phyloP scores from a whole-genome alignment of 2,329 filamentous ascomycete genomes.

The Calonectria crousiana region DNA sequence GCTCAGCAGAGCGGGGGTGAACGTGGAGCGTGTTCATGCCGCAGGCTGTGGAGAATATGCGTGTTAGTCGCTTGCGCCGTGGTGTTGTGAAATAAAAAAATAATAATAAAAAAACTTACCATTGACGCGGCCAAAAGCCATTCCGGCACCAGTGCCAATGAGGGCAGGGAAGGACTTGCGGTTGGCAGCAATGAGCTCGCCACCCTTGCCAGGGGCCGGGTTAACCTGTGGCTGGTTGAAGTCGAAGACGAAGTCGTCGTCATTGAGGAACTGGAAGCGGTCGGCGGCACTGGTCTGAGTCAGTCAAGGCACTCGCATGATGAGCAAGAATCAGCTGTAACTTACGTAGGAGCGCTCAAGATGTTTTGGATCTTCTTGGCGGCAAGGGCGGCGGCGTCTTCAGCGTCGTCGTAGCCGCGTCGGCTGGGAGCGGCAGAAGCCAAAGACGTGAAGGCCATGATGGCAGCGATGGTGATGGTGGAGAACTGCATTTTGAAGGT shows the following conservation, averaged over 20 bases:
- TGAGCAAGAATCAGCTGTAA: not conserved
- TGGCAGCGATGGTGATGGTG: slow-evolving; percentile 49
- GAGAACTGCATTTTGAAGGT: slow-evolving; percentile 48
- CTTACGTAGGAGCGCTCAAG: slow-evolving; percentile 54
- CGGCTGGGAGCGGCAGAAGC: slow-evolving; percentile 42
- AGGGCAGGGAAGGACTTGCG: slow-evolving; percentile 69
- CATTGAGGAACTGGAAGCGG: slow-evolving; percentile 56
- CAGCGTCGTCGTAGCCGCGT: not conserved
- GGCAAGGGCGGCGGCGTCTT: not conserved
- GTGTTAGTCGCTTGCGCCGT: slow-evolving; percentile 30
- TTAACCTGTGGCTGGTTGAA: slow-evolving; percentile 51
- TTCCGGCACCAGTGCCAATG: slow-evolving; percentile 62
- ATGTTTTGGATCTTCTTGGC: slow-evolving; percentile 36
- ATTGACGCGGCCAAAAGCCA: slow-evolving; percentile 64
- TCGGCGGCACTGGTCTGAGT: slow-evolving; percentile 52
- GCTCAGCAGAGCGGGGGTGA: slow-evolving; percentile 66
- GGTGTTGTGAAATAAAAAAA: not conserved
- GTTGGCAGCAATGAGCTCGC: slow-evolving; percentile 64
- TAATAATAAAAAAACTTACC: slow-evolving; percentile 39
- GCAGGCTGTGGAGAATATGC: slow-evolving; percentile 51
- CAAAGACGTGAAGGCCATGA: slow-evolving; percentile 55
- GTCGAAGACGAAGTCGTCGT: slow-evolving; percentile 63
- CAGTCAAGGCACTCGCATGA: not conserved
- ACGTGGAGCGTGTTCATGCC: slow-evolving; percentile 70
- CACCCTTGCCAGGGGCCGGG: slow-evolving; percentile 49